phyloP scores from a whole-genome alignment of 257 asterid species.

The Craterostigma plantagineum region DNA sequence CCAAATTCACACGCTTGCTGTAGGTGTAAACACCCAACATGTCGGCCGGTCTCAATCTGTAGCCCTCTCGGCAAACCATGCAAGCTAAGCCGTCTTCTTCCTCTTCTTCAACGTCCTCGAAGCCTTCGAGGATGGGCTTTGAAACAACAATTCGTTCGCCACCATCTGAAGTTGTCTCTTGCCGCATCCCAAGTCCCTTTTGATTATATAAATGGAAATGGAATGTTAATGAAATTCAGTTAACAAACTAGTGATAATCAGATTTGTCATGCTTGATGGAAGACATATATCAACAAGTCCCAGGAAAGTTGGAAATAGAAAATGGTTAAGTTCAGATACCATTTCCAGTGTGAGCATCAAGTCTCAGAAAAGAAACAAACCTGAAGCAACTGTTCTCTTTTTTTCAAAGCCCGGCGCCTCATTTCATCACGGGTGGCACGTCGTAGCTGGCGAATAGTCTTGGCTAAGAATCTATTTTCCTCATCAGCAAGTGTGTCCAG shows the following conservation, averaged over 20 bases:
- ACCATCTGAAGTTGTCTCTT: constrained; percentile 68
- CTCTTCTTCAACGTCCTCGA: constrained; percentile 91
- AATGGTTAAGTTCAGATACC: not conserved
- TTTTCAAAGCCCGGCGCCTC: constrained; percentile 85
- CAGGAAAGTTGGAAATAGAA: not conserved
- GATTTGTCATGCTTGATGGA: not conserved
- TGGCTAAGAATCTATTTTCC: constrained; percentile 68
- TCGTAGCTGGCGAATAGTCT: constrained; percentile 65
- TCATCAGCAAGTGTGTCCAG: constrained; percentile 83
- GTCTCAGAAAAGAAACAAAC: constrained; percentile 19
- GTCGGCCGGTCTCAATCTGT: constrained; percentile 74
- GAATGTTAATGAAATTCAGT: not conserved
- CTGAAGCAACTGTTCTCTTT: constrained; percentile 83
- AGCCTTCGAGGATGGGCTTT: constrained; percentile 74
- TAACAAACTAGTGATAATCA: not conserved
- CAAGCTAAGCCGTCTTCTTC: constrained; percentile 94
- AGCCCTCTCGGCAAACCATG: constrained; percentile 99
- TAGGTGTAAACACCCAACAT: constrained; percentile 75
- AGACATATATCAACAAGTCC: too few species aligned
- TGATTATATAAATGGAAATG: too few species aligned
- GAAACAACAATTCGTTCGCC: constrained; percentile 87
- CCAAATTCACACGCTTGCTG: constrained; percentile 92
- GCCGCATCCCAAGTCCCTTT: constrained; percentile 90
- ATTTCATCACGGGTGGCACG: constrained; percentile 87
- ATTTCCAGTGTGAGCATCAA: not conserved